These are phyloP conservation scores for Cyathus striatus DNA, from an alignment of 768 basidiomycete genomes.

Conservation along the genomic window DNA sequence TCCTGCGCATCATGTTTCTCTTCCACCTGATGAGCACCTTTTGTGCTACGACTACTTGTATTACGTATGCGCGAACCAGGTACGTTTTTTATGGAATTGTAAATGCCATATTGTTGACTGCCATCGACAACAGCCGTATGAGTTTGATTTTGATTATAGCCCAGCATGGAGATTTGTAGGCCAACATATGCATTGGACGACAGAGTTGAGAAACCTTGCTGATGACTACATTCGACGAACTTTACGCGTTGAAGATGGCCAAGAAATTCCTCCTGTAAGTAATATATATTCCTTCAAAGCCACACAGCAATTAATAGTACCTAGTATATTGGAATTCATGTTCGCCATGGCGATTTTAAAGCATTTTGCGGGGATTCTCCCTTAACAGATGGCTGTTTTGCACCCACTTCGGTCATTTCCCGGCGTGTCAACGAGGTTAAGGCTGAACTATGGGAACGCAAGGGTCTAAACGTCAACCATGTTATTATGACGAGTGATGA, in stretches of 20 bases:
- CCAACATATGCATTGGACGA: constrained; percentile 45
- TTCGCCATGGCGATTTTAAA: constrained; percentile 51
- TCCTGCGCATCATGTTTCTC: constrained; percentile 28
- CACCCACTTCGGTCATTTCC: constrained; percentile 48
- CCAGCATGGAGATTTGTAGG: constrained; percentile 57
- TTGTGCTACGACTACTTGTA: constrained; percentile 52
- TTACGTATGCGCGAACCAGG: constrained; percentile 42
- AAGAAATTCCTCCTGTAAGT: constrained; percentile 43
- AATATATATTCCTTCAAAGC: constrained; percentile 6
- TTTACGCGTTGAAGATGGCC: constrained; percentile 28
- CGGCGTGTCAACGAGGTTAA: constrained; percentile 52
- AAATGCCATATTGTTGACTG: too few species aligned
- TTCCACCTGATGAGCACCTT: constrained; percentile 48
- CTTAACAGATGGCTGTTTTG: constrained; percentile 45
- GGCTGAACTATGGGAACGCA: constrained; percentile 37
- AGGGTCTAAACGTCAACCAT: constrained; percentile 40
- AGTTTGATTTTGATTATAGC: constrained; percentile 52
- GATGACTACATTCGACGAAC: constrained; percentile 40
- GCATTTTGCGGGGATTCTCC: constrained; percentile 37
- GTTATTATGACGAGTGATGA: constrained; percentile 69
- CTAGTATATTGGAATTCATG: constrained; percentile 55
- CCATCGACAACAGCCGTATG: too few species aligned
- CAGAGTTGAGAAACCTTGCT: constrained; percentile 33
- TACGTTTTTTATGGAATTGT: too few species aligned
- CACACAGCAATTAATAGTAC: neutral